Base-by-base conservation (phyloP, 1,139 yeast genomes). In the Geotrichum macrosporum region DNA sequence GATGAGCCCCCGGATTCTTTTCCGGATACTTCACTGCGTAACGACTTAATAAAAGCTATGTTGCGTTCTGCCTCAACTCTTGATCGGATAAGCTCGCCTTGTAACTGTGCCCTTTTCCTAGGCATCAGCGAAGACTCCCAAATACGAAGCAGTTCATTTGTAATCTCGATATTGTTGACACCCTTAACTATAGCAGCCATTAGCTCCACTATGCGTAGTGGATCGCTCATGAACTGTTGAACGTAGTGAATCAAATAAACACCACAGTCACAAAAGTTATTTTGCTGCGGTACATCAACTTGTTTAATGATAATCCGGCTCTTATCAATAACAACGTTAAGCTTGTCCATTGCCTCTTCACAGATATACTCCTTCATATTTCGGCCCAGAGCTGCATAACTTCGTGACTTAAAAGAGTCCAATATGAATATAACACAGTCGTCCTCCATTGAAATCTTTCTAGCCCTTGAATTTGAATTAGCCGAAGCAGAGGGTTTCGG, bases 251-350 rank as follows among this genome's bases (percentile, higher is more conserved):
- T 81, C 4, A 92, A 84, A 67, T 86, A 96, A 19, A 94, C 79
- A 1, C 99, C 99, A 68, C 99, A 94, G 63, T 94, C 98, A 60
- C 89, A 86, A 65, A 81, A 81, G 62, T 94, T 94, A 42, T 80
- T 80, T 61, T 94, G 99, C 52, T 76, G 80, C 0, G 96, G 96
- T 0, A 88, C 94, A 24, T 69, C 61, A 4, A 84, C 83, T 3
- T 72, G 68, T 46, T 71, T 65, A 45, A 69, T 63, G 39, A 63
- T 49, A 29, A 75, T 67, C 41, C 71, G 73, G 4, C 67, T 64
- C n/a, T 71, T 70, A 13, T 68, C 66, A 5, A 86, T 59, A 0
- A 68, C 71, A 2, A 83, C 56, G 0, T 67, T 67, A 54, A 78
- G 74, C 56, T 77, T 80, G 35, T 84, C 92, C 51, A 72, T 69